Evolutionary conservation across 345 rosid species (phyloP).

Genomic region (Populus simonii): DNA sequence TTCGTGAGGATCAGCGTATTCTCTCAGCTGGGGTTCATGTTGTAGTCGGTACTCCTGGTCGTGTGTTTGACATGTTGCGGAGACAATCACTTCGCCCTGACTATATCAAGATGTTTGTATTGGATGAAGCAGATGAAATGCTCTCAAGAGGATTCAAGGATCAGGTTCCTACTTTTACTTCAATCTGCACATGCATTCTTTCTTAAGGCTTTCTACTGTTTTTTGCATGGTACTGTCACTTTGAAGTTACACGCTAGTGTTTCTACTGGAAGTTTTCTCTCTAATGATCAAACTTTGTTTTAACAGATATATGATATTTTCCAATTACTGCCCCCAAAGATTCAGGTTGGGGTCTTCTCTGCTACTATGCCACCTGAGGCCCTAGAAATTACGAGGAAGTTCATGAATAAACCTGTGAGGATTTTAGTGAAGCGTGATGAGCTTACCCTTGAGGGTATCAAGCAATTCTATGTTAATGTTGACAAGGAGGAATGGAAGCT

Average conservation of each 20-base stretch:
- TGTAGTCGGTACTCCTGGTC: constrained; percentile 23
- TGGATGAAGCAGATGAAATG: constrained; percentile 27
- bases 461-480: constrained; percentile 71
- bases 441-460: constrained; percentile 90
- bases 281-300: not conserved
- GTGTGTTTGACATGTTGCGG: constrained; percentile 27
- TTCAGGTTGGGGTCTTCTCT: constrained; percentile 86
- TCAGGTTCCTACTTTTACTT: constrained; percentile 9
- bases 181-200: not conserved
- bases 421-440: constrained; percentile 88
- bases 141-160: constrained; percentile 26
- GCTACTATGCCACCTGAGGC: constrained; percentile 96
- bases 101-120: constrained; percentile 18
- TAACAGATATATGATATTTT: constrained; percentile 76
- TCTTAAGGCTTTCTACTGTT: not conserved
- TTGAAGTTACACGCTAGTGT: not conserved
- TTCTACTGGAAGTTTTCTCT: not conserved
- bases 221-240: not conserved
- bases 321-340: constrained; percentile 68
- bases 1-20: constrained; percentile 22
- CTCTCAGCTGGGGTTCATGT: constrained; percentile 17
- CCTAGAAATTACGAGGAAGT: constrained; percentile 83
- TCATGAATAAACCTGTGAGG: constrained; percentile 84
- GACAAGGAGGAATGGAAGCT: constrained; percentile 90
- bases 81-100: constrained; percentile 27